phyloP scores from a whole-genome alignment of 805 yeast genomes.

The Zygotorulaspora florentina region DNA sequence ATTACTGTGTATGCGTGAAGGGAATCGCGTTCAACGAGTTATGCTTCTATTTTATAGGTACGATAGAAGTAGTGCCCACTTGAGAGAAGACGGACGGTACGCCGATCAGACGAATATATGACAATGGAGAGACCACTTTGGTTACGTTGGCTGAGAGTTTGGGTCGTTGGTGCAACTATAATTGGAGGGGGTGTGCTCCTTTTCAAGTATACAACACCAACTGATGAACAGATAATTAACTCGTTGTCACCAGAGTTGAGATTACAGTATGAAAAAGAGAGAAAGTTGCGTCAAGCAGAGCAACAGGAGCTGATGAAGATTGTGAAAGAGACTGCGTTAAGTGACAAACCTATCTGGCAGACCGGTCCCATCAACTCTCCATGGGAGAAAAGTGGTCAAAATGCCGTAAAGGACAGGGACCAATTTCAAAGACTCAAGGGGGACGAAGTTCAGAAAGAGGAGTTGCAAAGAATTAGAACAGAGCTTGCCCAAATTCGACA shows the following conservation, averaged over 20 bases:
- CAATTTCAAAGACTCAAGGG: slow-evolving; percentile 40
- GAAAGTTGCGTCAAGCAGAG: slow-evolving; percentile 58
- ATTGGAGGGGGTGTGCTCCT: slow-evolving; percentile 69
- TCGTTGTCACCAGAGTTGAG: slow-evolving; percentile 78
- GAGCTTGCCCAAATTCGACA: slow-evolving; percentile 42
- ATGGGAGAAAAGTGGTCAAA: slow-evolving; percentile 45
- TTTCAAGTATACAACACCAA: slow-evolving; percentile 73
- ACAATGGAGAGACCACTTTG: slow-evolving; percentile 43
- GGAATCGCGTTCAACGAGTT: not conserved
- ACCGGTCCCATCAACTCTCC: slow-evolving; percentile 69
- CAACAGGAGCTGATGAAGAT: slow-evolving; percentile 67
- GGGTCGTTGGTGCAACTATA: slow-evolving; percentile 59
- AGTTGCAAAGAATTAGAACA: slow-evolving; percentile 28
- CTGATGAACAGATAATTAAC: slow-evolving; percentile 74
- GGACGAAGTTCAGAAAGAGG: slow-evolving; percentile 33
- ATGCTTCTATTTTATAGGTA: not conserved
- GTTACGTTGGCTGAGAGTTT: slow-evolving; percentile 57
- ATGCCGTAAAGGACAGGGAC: slow-evolving; percentile 38
- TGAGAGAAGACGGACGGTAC: not conserved
- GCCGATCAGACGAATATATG: not conserved
- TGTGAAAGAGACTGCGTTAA: slow-evolving; percentile 56
- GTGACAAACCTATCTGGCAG: slow-evolving; percentile 79
- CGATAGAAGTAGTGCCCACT: too few relatives aligned
- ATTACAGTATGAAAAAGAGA: slow-evolving; percentile 65
- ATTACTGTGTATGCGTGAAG: too few relatives aligned